Evolutionary conservation across 192 early-diverging fungal genomes (phyloP).

Genomic region (Rhizophlyctis rosea): DNA sequence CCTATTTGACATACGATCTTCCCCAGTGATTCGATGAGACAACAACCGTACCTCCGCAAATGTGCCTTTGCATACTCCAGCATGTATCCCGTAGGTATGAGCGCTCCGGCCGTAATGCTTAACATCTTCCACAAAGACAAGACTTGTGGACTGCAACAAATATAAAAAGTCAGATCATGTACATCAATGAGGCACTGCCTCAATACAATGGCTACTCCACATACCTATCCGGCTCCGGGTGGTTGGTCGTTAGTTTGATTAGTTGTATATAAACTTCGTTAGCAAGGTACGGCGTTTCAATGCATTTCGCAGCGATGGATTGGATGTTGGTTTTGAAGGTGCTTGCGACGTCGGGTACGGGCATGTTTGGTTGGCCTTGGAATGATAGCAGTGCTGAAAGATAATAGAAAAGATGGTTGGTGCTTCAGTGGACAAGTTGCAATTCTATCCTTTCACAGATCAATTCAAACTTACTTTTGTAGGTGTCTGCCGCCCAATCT

Average conservation of each 20-base stretch:
- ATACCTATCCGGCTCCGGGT: conserved; percentile 30
- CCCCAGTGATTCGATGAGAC: background rate
- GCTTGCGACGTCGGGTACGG: conserved; percentile 15
- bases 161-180: no score
- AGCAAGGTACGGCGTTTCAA: conserved; percentile 23
- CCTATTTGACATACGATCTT: conserved; percentile 21
- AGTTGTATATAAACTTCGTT: conserved; percentile 51
- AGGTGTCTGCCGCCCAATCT: conserved; percentile 31
- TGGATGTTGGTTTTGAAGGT: conserved; percentile 24
- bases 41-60: conserved; percentile 25
- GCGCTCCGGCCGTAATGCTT: conserved; percentile 32
- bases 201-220: no score
- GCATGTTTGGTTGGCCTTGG: background rate
- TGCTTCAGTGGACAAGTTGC: no score
- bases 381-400: conserved; percentile 3
- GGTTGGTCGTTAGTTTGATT: conserved; percentile 40
- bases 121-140: conserved; percentile 43
- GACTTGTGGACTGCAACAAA: conserved; percentile 4
- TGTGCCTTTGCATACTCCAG: conserved; percentile 48
- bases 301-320: conserved; percentile 26
- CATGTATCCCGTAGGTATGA: conserved; percentile 33
- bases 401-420: background rate
- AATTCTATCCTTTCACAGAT: background rate
- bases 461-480: conserved; percentile 13
- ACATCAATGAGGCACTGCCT: no score